phyloP scores from a whole-genome alignment of 83 land plant species.

The Picea abies region DNA sequence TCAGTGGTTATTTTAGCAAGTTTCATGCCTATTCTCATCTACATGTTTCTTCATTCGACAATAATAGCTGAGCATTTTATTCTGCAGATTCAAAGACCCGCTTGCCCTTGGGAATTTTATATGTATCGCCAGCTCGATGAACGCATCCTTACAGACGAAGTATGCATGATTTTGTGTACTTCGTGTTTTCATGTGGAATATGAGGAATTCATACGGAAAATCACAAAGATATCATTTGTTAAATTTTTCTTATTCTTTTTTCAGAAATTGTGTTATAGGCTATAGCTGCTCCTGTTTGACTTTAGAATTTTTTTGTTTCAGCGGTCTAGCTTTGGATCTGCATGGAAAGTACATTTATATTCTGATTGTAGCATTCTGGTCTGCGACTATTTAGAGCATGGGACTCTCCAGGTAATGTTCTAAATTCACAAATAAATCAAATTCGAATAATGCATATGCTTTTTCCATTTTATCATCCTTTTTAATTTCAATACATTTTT shows the following conservation, averaged over 20 bases:
- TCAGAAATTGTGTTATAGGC: not conserved
- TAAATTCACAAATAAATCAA: not conserved
- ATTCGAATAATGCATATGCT: not conserved
- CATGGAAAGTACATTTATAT: constrained; percentile 71
- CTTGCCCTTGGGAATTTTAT: constrained; percentile 98
- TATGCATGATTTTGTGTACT: constrained; percentile 2
- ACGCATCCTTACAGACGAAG: constrained; percentile 69
- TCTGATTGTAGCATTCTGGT: constrained; percentile 92
- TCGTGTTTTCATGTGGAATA: not conserved
- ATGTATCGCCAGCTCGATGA: constrained; percentile 90
- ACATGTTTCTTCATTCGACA: not conserved
- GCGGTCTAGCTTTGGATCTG: constrained; percentile 89
- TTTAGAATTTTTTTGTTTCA: constrained; percentile 23
- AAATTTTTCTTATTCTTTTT: not conserved
- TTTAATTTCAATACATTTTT: not conserved
- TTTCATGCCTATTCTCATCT: no score
- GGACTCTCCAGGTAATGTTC: constrained; percentile 89
- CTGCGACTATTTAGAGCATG: constrained; percentile 84
- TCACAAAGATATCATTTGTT: no score
- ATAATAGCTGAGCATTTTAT: constrained; percentile 3
- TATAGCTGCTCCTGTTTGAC: not conserved
- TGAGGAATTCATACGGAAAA: not conserved
- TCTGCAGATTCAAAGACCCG: constrained; percentile 85
- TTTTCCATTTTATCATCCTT: not conserved
- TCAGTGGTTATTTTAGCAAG: not conserved